Evolutionary conservation across 139 green algal genomes (phyloP), one percentile per base, ranked within the genome.

Genomic region (Chlamydomonas sp.): DNA sequence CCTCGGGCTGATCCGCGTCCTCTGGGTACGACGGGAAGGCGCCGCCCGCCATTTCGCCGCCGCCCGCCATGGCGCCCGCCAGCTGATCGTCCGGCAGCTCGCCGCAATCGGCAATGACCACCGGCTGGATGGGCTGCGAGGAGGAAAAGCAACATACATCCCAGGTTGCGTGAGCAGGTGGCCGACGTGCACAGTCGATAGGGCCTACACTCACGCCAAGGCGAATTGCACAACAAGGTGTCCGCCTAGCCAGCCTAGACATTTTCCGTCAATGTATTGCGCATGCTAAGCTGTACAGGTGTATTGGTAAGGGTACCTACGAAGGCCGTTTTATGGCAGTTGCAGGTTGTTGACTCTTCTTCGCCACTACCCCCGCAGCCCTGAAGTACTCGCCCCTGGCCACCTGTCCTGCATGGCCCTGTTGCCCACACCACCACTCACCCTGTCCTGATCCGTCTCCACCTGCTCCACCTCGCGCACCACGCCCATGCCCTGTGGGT

Each of bases 401-500:
- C 31, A 49, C 31, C 31, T 49, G 31, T 49, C 31, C 31, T 49
- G 31, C 31, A 49, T 49, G 31, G 31, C 31, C 31, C 31, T 49
- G 31, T 49, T 49, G 31, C 31, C 31, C 31, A 49, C 57, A 63
- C 31, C 75, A 64, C 14, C 1, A n/a, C 85, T n/a, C 67, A 89
- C 85, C 85, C 31, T 81, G 79, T 90, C 79, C 61, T 89, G 63
- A 18, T 89, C 77, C 5, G 80, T 88, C 60, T 92, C 93, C 60
- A 76, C 74, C 79, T 90, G 67, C 88, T 96, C 93, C 62, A 95
- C 86, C 85, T 91, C 85, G 18, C 83, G 64, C 7, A 96, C 89
- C 0, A 93, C 79, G 66, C 93, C 91, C 78, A 91, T 90, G 67
- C 94, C 94, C 77, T 91, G 82, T 63, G 67, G 10, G 67, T 12